A percentile compares a stretch with the other conserved stretches of the same genome.
These are phyloP conservation scores for Vicia sativa DNA, from an alignment of 306 rosid genomes.

Conservation along the genomic window DNA sequence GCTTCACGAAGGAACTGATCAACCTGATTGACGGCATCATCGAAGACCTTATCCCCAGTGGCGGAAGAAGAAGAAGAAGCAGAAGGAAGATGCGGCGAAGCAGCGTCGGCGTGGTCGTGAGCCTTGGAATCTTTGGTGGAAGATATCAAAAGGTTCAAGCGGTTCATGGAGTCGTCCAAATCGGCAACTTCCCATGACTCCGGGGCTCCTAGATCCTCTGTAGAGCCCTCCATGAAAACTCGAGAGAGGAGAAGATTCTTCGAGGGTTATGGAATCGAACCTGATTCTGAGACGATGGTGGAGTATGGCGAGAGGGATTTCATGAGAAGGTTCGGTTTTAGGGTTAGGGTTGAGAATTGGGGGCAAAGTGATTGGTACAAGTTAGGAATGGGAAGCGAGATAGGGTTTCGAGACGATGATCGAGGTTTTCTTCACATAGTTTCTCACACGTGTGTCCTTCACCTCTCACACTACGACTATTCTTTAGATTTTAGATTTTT, in stretches of 20 bases:
- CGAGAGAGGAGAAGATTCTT: neutral
- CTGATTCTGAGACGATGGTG: constrained; percentile 37
- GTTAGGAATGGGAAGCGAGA: constrained; percentile 31
- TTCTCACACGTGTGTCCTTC: constrained; percentile 48
- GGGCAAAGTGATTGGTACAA: constrained; percentile 38
- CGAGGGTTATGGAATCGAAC: constrained; percentile 44
- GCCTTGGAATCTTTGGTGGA: constrained; percentile 55
- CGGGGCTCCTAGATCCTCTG: constrained; percentile 90
- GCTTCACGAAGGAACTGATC: constrained; percentile 97
- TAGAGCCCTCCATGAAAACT: constrained; percentile 84
- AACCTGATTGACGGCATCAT: constrained; percentile 67
- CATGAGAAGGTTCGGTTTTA: constrained; percentile 47
- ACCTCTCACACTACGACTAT: neutral
- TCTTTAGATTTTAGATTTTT: neutral
- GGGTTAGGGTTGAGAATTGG: constrained; percentile 52
- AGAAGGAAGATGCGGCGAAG: constrained; percentile 24
- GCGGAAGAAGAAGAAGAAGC: constrained; percentile 35
- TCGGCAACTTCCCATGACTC: constrained; percentile 95
- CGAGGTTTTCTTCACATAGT: constrained; percentile 17
- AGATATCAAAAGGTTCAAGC: constrained; percentile 72
- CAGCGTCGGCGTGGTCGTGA: constrained; percentile 20
- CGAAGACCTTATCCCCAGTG: constrained; percentile 48
- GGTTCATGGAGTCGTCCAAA: constrained; percentile 82
- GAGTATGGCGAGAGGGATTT: constrained; percentile 38
- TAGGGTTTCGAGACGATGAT: constrained; percentile 52